Conservation (phyloP, 2,329 filamentous ascomycete genomes). For the Onygenales sp. region DNA sequence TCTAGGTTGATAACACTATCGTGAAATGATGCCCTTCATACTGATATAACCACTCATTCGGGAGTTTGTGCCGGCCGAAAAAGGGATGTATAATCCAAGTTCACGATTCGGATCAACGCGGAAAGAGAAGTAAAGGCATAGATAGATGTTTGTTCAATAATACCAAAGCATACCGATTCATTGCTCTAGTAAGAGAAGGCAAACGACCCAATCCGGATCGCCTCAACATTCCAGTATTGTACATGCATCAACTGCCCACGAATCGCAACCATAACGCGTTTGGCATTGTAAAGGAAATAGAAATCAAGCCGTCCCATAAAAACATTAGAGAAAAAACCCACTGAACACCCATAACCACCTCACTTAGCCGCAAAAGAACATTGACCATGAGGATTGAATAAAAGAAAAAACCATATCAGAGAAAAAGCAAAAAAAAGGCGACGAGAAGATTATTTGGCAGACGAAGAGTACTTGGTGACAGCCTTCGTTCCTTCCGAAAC, state of each 20-base stretch:
- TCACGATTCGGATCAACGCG: too few species aligned
- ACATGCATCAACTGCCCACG: conserved; percentile 30
- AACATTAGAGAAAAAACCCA: conserved; percentile 34
- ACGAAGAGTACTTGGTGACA: conserved; percentile 99
- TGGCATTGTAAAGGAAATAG: conserved; percentile 27
- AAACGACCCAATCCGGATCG: conserved; percentile 19
- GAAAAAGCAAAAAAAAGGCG: conserved; percentile 37
- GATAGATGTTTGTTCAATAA: background rate
- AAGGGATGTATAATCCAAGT: too few species aligned
- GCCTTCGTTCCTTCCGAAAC: conserved; percentile 99
- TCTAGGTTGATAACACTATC: background rate
- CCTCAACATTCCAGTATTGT: conserved; percentile 35
- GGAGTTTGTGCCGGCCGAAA: too few species aligned
- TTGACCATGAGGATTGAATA: conserved; percentile 32
- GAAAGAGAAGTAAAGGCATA: background rate
- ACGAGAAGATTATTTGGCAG: conserved; percentile 73
- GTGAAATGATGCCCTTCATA: too few species aligned
- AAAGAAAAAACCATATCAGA: conserved; percentile 39
- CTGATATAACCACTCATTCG: too few species aligned
- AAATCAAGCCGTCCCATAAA: conserved; percentile 39
- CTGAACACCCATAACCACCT: conserved; percentile 19
- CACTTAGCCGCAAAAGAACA: conserved; percentile 30
- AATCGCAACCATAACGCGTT: conserved; percentile 35
- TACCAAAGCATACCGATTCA: conserved; percentile 1
- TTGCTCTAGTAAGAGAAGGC: conserved; percentile 25